Conservation (phyloP, 208 protist species). For the Trypanosoma caninum region DNA sequence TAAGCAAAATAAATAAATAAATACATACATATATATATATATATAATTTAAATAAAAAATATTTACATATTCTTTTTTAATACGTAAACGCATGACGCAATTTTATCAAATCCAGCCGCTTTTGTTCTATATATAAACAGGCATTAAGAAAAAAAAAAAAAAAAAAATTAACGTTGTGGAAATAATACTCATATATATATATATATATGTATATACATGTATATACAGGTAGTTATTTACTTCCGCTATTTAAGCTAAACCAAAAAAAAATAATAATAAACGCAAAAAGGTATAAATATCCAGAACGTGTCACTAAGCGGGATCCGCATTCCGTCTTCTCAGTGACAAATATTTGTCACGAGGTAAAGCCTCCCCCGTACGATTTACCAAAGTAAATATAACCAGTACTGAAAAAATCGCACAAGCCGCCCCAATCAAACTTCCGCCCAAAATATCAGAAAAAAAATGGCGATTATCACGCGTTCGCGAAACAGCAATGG, state of each 20-base stretch:
- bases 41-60: too few species aligned
- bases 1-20: too few species aligned
- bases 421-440: constrained; percentile 31
- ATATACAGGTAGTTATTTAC: too few species aligned
- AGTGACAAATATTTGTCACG: constrained; percentile 3
- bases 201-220: neutral
- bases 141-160: constrained; percentile 9
- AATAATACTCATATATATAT: neutral
- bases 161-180: too few species aligned
- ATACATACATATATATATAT: too few species aligned
- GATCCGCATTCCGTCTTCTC: neutral
- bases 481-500: constrained; percentile 52
- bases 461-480: constrained; percentile 63
- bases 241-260: neutral
- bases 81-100: too few species aligned
- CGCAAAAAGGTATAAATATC: neutral
- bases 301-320: too few species aligned
- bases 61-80: too few species aligned
- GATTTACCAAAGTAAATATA: constrained; percentile 6
- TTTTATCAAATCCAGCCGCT: too few species aligned
- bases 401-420: constrained; percentile 18
- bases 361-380: neutral
- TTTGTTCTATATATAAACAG: neutral
- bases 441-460: constrained; percentile 52
- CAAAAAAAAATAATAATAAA: neutral